Percentiles rank a stretch among this genome's conserved stretches.
These are phyloP conservation scores for Anthracocystis setariae DNA, from an alignment of 1,284 basidiomycete species.

Conservation along the genomic window DNA sequence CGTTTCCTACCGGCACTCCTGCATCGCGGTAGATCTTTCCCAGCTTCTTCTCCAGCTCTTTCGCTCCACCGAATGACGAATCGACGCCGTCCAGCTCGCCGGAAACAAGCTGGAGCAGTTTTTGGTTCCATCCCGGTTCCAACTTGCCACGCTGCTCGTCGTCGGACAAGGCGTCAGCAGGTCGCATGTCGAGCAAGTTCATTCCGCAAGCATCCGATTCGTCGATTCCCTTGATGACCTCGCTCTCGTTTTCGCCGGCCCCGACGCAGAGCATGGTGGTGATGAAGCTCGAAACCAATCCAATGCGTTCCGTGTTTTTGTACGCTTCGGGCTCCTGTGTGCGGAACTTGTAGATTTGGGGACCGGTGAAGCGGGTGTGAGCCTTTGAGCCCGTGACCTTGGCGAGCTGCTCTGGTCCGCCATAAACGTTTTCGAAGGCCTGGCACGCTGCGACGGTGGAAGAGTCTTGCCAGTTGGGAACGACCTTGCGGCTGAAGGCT, in stretches of 20 bases:
- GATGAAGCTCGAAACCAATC: constrained; percentile 84
- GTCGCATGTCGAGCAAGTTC: constrained; percentile 77
- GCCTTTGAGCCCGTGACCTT: constrained; percentile 83
- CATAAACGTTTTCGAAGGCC: constrained; percentile 72
- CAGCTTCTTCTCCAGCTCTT: constrained; percentile 77
- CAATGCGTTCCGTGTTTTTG: constrained; percentile 76
- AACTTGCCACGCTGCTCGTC: constrained; percentile 57
- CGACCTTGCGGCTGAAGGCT: constrained; percentile 76
- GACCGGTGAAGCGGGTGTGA: constrained; percentile 87
- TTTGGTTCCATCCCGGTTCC: constrained; percentile 57
- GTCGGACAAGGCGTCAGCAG: constrained; percentile 77
- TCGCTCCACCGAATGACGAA: constrained; percentile 67
- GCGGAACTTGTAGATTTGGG: constrained; percentile 80
- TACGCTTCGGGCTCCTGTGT: constrained; percentile 75
- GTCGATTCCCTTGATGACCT: constrained; percentile 73
- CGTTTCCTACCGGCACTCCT: constrained; percentile 76
- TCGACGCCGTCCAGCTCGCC: constrained; percentile 47
- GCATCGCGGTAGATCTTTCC: constrained; percentile 79
- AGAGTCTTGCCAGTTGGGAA: constrained; percentile 93
- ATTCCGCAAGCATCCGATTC: constrained; percentile 86
- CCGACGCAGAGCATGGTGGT: constrained; percentile 77
- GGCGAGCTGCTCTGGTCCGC: constrained; percentile 78
- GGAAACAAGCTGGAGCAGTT: constrained; percentile 69
- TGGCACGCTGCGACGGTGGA: constrained; percentile 81
- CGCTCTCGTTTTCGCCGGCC: constrained; percentile 57